A percentile compares a stretch with the other conserved stretches of the same genome.
Evolutionary conservation across 805 yeast genomes (phyloP).

Genomic region (Ogataea minuta): DNA sequence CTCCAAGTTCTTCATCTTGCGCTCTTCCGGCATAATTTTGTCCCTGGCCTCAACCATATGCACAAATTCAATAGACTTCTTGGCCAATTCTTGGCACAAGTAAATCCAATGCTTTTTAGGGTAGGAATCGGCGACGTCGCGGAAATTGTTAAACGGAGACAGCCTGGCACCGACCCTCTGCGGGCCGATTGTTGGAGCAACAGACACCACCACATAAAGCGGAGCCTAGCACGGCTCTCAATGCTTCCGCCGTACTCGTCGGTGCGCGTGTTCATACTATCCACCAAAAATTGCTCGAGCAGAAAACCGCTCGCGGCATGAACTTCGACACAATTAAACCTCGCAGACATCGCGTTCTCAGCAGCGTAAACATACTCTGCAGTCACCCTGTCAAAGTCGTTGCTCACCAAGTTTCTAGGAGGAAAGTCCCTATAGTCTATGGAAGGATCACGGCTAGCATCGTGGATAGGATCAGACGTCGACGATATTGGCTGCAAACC

Average conservation of each 20-base stretch:
- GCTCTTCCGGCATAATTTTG: conserved; percentile 31
- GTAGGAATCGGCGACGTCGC: conserved; percentile 38
- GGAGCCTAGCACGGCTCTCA: conserved; percentile 41
- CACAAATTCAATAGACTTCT: conserved; percentile 31
- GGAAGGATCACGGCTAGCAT: background rate
- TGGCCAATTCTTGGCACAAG: conserved; percentile 36
- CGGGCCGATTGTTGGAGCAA: conserved; percentile 52
- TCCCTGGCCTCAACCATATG: conserved; percentile 65
- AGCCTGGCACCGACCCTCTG: conserved; percentile 46
- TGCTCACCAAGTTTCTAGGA: conserved; percentile 34
- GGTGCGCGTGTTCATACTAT: conserved; percentile 36
- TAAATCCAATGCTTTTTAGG: conserved; percentile 39
- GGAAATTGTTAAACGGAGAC: conserved; percentile 45
- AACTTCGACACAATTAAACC: conserved; percentile 41
- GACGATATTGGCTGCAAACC: conserved; percentile 38
- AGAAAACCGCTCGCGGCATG: conserved; percentile 43
- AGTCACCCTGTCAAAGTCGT: conserved; percentile 44
- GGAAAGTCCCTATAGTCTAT: conserved; percentile 7
- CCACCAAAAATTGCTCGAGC: conserved; percentile 40
- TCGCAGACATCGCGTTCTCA: conserved; percentile 36
- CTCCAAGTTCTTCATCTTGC: conserved; percentile 14
- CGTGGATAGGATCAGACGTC: conserved; percentile 39
- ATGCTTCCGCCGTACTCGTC: conserved; percentile 43
- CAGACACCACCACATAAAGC: conserved; percentile 49
- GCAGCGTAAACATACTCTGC: conserved; percentile 45